These are phyloP conservation scores for Ceratobasidium sp. DNA, from an alignment of 1,284 basidiomycete genomes.

Conservation along the genomic window DNA sequence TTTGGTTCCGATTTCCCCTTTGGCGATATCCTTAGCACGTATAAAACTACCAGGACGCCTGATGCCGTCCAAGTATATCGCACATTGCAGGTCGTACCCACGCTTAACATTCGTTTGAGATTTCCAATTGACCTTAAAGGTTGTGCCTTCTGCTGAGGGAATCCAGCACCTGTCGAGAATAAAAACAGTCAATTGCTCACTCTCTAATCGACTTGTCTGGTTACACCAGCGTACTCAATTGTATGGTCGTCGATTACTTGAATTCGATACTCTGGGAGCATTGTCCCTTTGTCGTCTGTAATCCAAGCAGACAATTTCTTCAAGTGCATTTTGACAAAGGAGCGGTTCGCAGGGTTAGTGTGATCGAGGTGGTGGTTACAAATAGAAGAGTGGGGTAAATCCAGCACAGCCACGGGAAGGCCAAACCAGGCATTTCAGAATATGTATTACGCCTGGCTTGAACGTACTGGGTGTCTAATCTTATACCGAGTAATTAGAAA, in stretches of 20 bases:
- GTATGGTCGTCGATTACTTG: conserved; percentile 16
- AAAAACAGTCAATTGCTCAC: background rate
- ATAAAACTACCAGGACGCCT: too few relatives aligned
- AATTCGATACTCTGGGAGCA: conserved; percentile 8
- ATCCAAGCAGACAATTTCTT: conserved; percentile 1
- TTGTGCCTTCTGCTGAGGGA: background rate
- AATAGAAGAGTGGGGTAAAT: background rate
- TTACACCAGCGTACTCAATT: conserved; percentile 9
- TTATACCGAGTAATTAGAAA: too few relatives aligned
- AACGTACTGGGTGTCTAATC: background rate
- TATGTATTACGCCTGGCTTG: background rate
- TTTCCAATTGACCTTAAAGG: background rate
- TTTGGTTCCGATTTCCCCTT: background rate
- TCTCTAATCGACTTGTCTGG: background rate
- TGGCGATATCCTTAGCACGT: too few relatives aligned
- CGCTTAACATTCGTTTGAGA: background rate
- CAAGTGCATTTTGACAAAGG: background rate
- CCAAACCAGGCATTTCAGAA: too few relatives aligned
- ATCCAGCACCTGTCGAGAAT: conserved; percentile 3
- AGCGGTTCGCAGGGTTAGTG: too few relatives aligned
- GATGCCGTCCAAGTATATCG: background rate
- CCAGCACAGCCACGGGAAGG: background rate
- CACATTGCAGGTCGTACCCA: background rate
- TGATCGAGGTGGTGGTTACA: too few relatives aligned
- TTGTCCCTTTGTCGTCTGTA: background rate